These are phyloP conservation scores for Pichia thaimueangensis DNA, from an alignment of 805 yeast species.

Conservation along the genomic window DNA sequence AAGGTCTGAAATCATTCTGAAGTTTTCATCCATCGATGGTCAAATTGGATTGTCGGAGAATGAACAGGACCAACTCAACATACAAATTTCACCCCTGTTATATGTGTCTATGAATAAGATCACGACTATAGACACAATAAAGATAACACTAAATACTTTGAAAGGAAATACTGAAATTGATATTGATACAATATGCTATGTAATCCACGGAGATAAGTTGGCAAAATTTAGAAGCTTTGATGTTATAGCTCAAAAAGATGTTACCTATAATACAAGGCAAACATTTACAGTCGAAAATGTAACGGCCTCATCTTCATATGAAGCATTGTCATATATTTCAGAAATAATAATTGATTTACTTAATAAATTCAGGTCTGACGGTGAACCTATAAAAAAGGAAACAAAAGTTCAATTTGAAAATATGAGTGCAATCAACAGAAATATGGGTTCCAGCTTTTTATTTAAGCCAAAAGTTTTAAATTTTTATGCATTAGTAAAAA, in stretches of 20 bases:
- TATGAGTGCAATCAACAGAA: conserved; percentile 12
- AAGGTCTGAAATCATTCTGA: not conserved
- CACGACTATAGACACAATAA: not conserved
- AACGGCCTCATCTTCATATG: not conserved
- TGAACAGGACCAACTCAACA: not conserved
- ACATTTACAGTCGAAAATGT: conserved; percentile 12
- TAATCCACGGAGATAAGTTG: not conserved
- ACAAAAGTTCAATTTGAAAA: conserved; percentile 5
- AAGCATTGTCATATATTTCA: not conserved
- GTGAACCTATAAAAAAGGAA: not conserved
- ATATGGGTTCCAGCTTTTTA: conserved; percentile 24
- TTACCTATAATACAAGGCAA: conserved; percentile 4
- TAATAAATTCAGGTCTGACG: too few relatives aligned
- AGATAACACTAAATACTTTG: not conserved
- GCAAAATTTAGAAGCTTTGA: conserved; percentile 21
- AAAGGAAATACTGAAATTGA: not conserved
- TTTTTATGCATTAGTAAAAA: conserved; percentile 14
- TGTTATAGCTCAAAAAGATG: conserved; percentile 16
- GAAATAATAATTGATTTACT: not conserved
- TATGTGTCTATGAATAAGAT: conserved; percentile 3
- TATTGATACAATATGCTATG: conserved; percentile 20
- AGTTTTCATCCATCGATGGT: not conserved
- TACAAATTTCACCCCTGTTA: conserved; percentile 1
- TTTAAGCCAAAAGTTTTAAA: conserved; percentile 15
- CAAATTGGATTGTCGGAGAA: conserved; percentile 1